These are phyloP conservation scores for Bjerkandera adusta DNA, from an alignment of 1,284 basidiomycete genomes.

Conservation along the genomic window DNA sequence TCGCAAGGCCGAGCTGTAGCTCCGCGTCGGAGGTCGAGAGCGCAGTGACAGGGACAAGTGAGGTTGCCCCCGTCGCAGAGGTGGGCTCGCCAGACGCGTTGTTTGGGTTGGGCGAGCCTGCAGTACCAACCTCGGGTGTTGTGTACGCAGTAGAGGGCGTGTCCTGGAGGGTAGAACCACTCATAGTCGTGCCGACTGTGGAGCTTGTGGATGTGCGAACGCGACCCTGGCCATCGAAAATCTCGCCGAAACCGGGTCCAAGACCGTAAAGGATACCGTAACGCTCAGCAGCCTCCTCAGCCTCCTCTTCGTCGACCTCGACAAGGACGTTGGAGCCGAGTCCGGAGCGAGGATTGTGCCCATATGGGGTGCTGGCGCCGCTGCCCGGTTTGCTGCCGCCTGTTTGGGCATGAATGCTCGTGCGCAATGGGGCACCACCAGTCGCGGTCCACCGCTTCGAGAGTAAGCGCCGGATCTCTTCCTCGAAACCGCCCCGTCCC, in stretches of 20 bases:
- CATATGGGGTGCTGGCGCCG: constrained; percentile 63
- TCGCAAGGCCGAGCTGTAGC: constrained; percentile 69
- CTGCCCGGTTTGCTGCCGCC: constrained; percentile 33
- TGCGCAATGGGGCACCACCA: constrained; percentile 52
- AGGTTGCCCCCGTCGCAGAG: constrained; percentile 37
- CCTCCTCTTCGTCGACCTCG: constrained; percentile 76
- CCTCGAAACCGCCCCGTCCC: constrained; percentile 66
- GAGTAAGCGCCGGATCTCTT: constrained; percentile 67
- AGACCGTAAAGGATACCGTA: constrained; percentile 25
- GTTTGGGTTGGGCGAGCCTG: constrained; percentile 26
- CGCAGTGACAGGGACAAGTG: constrained; percentile 66
- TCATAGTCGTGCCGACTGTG: constrained; percentile 44
- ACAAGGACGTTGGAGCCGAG: constrained; percentile 61
- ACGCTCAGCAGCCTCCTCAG: constrained; percentile 47
- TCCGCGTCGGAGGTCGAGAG: constrained; percentile 68
- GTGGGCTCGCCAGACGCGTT: constrained; percentile 23
- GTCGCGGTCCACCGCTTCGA: constrained; percentile 69
- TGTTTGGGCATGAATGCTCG: constrained; percentile 47
- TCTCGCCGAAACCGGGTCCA: constrained; percentile 35
- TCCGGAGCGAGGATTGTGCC: constrained; percentile 44
- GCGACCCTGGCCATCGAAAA: constrained; percentile 32
- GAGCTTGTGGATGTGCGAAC: constrained; percentile 49
- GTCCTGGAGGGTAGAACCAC: constrained; percentile 30
- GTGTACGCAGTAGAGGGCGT: constrained; percentile 57
- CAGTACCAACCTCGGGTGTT: constrained; percentile 54